Conservation (phyloP, 1,139 yeast species). For the Suhomyces wounanorum region DNA sequence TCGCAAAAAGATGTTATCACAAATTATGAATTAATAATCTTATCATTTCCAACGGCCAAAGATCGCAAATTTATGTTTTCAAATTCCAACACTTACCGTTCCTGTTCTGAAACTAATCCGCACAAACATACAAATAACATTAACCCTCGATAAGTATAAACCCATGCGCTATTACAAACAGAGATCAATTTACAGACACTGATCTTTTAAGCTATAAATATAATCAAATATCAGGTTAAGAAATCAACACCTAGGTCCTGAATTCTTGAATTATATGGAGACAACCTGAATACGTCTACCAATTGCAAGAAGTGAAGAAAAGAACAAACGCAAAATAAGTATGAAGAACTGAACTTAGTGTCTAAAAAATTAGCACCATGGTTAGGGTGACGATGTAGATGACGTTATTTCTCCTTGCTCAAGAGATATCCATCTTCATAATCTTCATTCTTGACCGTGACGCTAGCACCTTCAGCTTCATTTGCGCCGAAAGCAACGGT, state of each 20-base stretch:
- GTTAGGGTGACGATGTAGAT: not conserved
- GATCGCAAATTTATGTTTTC: too few relatives aligned
- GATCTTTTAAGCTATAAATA: not conserved
- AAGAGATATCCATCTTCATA: slow-evolving; percentile 4
- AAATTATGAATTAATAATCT: too few relatives aligned
- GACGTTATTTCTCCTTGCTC: not conserved
- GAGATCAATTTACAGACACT: not conserved
- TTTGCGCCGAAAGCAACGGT: slow-evolving; percentile 26
- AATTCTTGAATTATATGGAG: not conserved
- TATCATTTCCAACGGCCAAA: too few relatives aligned
- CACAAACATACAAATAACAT: too few relatives aligned
- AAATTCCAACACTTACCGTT: too few relatives aligned
- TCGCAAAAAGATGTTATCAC: too few relatives aligned
- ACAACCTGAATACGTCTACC: not conserved
- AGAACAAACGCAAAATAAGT: not conserved
- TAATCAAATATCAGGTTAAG: not conserved
- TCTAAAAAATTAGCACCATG: not conserved
- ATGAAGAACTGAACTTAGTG: slow-evolving; percentile 4
- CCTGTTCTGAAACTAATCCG: too few relatives aligned
- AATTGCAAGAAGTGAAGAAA: slow-evolving; percentile 1
- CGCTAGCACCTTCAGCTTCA: not conserved
- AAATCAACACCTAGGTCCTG: not conserved
- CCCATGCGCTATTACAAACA: not conserved
- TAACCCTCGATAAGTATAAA: too few relatives aligned
- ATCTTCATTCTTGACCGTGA: slow-evolving; percentile 5